Evolutionary conservation across 2,329 filamentous ascomycete genomes (phyloP), one percentile per base, ranked within the genome.

Genomic region (Botrytis deweyae): DNA sequence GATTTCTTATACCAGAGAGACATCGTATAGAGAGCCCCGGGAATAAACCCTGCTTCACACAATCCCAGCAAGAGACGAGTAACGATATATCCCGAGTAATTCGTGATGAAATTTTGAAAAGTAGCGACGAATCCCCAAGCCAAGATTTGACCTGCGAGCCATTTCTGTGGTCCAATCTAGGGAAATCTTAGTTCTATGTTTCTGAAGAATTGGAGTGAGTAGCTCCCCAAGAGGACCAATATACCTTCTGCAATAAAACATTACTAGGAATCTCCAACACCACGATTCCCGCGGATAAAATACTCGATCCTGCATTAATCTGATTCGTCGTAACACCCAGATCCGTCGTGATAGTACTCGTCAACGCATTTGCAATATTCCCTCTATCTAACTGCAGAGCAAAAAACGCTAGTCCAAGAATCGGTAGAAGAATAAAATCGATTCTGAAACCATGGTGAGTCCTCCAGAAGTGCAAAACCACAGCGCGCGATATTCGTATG

Each of bases 221-320:
- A 16, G 5, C 0, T 3, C 3, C 3, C 2, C 10, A 16, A 8
- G 14, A 29, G 8, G n/a, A n/a, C 3, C 6, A 16, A 29, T 4
- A 55, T 55, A 55, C 52, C 52, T 29, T 55, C 4, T 55, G 14
- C n/a, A 55, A 29, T 18, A 55, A 16, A 55, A n/a, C 8, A 55
- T 29, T 55, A n/a, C 52, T 29, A 29, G 12, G 25, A 29, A 55
- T 29, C 25, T 55, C n/a, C 52, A n/a, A 18, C 25, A 55, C n/a
- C 12, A 29, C 52, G 6, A 55, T 55, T 55, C 52, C 52, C 52
- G 52, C 52, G 12, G 52, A 55, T 55, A 55, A 55, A 8, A 55
- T 29, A 16, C 12, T 55, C 14, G n/a, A 55, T 55, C 52, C n/a
- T 5, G n/a, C 25, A 55, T 55, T 29, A 55, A 55, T 55, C 52